Conservation (phyloP, 1,284 basidiomycete genomes). For the Mycosarcoma mackinlayi region DNA sequence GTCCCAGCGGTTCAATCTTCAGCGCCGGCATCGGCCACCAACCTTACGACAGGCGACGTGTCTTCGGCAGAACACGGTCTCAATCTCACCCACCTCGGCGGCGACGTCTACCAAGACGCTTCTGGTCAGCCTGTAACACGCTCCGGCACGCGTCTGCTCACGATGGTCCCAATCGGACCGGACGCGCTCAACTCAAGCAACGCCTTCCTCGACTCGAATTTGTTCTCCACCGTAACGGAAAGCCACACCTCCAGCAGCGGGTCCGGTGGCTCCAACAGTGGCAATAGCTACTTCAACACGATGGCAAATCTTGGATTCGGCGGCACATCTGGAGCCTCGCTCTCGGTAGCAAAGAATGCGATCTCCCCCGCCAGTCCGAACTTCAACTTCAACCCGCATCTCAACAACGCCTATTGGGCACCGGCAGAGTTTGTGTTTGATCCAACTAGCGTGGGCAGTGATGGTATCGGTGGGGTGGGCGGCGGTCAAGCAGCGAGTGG, state of each 20-base stretch:
- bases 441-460: not conserved
- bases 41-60: not conserved
- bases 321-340: constrained; percentile 6
- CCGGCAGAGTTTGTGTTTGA: constrained; percentile 34
- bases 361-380: constrained; percentile 32
- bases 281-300: constrained; percentile 12
- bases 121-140: constrained; percentile 50
- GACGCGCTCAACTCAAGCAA: constrained; percentile 19
- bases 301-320: constrained; percentile 13
- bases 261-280: not conserved
- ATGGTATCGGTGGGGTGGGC: not conserved
- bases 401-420: constrained; percentile 54
- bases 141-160: constrained; percentile 50
- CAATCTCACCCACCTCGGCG: constrained; percentile 52
- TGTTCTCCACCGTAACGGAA: constrained; percentile 13
- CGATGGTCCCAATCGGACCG: constrained; percentile 50
- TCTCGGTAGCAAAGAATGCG: constrained; percentile 36
- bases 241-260: not conserved
- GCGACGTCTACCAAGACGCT: constrained; percentile 53
- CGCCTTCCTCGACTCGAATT: constrained; percentile 32
- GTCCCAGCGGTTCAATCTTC: constrained; percentile 8
- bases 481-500: constrained; percentile 7
- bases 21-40: constrained; percentile 5
- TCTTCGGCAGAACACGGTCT: not conserved
- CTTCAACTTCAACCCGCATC: constrained; percentile 56